Evolutionary conservation across 176 grass and related monocot species (phyloP), one percentile per base, ranked within the genome.

Genomic region (Tuctoria greenei): DNA sequence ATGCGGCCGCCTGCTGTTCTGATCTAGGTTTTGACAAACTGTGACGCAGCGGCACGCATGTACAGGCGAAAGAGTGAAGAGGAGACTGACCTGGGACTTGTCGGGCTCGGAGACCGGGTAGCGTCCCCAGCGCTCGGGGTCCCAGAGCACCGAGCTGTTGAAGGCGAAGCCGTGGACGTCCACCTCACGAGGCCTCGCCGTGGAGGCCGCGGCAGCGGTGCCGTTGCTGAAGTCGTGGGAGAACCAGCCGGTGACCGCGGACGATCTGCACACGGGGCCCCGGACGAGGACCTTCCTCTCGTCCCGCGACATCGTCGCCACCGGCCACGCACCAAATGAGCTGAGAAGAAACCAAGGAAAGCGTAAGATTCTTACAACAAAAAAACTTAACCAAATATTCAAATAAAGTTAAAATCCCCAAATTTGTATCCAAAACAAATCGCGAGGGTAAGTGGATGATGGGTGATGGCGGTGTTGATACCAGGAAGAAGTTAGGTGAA

Each of bases 61-160:
- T 2, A n/a, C 7, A 39, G 20, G 1, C 0, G 12, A 37, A 44
- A 20, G 9, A 23, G 20, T 72, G 35, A 13, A 36, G 18, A 73
- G 41, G 23, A 9, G 79, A 47, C 83, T 72, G 51, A 95, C 92
- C 92, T 95, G 92, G 17, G 92, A 95, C 50, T 88, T 95, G 86
- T 95, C 92, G 39, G 92, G 89, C 80, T 91, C 80, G 70, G 92
- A 91, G 67, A 89, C 89, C 36, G 92, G 92, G 86, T 84, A 84
- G 16, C 92, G 92, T 11, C 92, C 92, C 92, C 92, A 95, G 67
- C 92, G 85, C 86, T 95, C 92, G 55, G 92, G 92, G 83, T 95
- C 92, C 92, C 92, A 95, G 25, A 95, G 86, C 69, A 95, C 87
- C 0, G 92, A 95, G 83, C 92, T 95, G 80, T 95, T 95, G 86